These are phyloP conservation scores for Candida namnaoensis DNA, from an alignment of 805 yeast species.

Conservation along the genomic window DNA sequence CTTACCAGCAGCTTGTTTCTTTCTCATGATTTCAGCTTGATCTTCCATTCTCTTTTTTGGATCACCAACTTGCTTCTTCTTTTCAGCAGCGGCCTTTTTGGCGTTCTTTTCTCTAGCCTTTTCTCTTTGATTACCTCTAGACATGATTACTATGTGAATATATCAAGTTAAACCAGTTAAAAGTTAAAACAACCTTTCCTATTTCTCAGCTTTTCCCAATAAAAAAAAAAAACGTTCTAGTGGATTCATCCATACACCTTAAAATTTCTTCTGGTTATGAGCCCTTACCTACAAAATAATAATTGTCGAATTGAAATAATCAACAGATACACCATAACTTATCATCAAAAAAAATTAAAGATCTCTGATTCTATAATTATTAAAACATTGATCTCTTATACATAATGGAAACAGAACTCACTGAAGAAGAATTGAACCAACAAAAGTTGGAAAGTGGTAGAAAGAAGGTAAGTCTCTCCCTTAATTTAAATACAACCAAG, in stretches of 20 bases:
- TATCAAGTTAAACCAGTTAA: too few species aligned
- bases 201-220: too few species aligned
- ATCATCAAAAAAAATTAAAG: too few species aligned
- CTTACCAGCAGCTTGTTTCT: constrained; percentile 61
- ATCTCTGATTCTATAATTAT: too few species aligned
- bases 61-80: constrained; percentile 66
- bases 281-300: too few species aligned
- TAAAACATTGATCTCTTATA: too few species aligned
- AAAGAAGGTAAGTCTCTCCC: constrained; percentile 36
- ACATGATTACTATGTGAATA: constrained; percentile 38
- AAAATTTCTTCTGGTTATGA: too few species aligned
- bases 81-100: constrained; percentile 71
- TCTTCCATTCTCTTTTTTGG: constrained; percentile 78
- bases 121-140: constrained; percentile 96
- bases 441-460: constrained; percentile 69
- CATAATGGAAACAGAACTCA: constrained; percentile 18
- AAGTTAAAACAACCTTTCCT: too few species aligned
- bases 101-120: constrained; percentile 81
- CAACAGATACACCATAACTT: too few species aligned
- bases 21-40: constrained; percentile 86
- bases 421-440: constrained; percentile 32
- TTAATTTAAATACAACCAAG: neutral
- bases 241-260: too few species aligned
- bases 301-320: too few species aligned
- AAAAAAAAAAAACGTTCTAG: too few species aligned